Evolutionary conservation across 2,329 filamentous ascomycete species (phyloP).

Genomic region (Neonectria sp.): DNA sequence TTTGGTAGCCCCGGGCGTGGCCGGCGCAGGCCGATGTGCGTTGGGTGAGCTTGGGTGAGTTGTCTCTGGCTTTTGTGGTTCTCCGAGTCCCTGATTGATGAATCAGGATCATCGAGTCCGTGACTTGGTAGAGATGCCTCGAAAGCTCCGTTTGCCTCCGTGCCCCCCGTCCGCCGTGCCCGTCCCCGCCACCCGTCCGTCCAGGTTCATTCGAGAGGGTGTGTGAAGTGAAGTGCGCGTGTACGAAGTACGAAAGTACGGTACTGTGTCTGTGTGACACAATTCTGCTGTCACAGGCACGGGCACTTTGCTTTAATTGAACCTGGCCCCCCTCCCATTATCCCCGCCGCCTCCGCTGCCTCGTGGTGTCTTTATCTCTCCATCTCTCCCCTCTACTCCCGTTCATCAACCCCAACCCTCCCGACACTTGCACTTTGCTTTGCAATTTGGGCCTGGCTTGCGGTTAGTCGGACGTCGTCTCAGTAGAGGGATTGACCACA

Average conservation of each 20-base stretch:
- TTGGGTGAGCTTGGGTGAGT: constrained; percentile 1
- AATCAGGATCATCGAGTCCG: neutral
- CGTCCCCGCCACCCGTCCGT: constrained; percentile 16
- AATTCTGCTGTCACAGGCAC: constrained; percentile 21
- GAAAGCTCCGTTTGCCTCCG: constrained; percentile 26
- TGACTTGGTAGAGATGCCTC: neutral
- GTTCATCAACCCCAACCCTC: constrained; percentile 1
- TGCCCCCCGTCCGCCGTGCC: constrained; percentile 15
- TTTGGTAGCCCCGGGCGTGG: constrained; percentile 12
- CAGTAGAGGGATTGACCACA: constrained; percentile 8
- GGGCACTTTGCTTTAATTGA: constrained; percentile 44
- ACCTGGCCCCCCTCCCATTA: constrained; percentile 31
- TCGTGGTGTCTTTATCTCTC: constrained; percentile 34
- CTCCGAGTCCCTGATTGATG: neutral
- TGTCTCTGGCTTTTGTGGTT: constrained; percentile 3
- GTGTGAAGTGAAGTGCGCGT: constrained; percentile 7
- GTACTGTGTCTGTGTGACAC: neutral
- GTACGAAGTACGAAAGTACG: neutral
- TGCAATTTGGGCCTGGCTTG: constrained; percentile 15
- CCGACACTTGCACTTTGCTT: constrained; percentile 18
- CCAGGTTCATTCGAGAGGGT: constrained; percentile 10
- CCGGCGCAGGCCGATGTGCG: constrained; percentile 15
- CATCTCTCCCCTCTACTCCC: constrained; percentile 28
- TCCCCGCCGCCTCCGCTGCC: constrained; percentile 25
- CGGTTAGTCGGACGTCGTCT: constrained; percentile 8